Percentiles rank a stretch among this genome's conserved stretches.
phyloP scores from a whole-genome alignment of 805 yeast species.

The Saccharomycopsis sp. region DNA sequence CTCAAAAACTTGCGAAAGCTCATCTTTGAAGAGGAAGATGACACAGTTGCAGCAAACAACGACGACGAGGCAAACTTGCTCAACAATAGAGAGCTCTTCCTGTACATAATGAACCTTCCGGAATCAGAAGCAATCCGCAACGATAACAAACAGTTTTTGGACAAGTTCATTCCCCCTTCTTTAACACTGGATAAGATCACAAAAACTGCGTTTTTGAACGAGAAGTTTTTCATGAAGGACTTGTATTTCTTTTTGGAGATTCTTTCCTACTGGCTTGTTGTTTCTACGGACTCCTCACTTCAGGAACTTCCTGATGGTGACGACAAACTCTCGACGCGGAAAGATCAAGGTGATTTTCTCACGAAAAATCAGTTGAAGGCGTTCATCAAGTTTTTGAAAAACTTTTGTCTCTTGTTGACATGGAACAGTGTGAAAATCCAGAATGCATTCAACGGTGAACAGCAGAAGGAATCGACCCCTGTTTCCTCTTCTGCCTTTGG shows the following conservation, averaged over 20 bases:
- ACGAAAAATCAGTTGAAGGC: conserved; percentile 30
- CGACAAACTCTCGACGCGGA: background rate
- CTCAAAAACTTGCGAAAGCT: conserved; percentile 28
- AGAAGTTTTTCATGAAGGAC: conserved; percentile 25
- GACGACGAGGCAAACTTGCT: conserved; percentile 14
- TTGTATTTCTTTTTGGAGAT: conserved; percentile 49
- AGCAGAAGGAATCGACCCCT: background rate
- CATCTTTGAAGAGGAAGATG: conserved; percentile 20
- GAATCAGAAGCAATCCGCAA: conserved; percentile 16
- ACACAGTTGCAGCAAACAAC: conserved; percentile 18
- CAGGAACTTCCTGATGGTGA: conserved; percentile 4
- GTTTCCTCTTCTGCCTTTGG: conserved; percentile 17
- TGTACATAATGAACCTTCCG: conserved; percentile 2
- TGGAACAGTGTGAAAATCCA: conserved; percentile 28
- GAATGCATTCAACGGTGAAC: conserved; percentile 5
- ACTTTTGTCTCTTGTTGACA: conserved; percentile 40
- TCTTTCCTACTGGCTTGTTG: conserved; percentile 55
- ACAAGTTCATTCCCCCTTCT: conserved; percentile 15
- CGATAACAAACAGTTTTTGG: conserved; percentile 14
- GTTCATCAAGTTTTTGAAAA: conserved; percentile 41
- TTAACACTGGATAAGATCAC: background rate
- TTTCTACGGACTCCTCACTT: conserved; percentile 58
- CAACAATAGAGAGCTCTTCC: conserved; percentile 9
- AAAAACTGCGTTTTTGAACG: conserved; percentile 1
- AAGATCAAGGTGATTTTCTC: conserved; percentile 27